A percentile compares a stretch with the other conserved stretches of the same genome.
phyloP scores from a whole-genome alignment of 805 yeast genomes.

The Pichia gijzeniarum region DNA sequence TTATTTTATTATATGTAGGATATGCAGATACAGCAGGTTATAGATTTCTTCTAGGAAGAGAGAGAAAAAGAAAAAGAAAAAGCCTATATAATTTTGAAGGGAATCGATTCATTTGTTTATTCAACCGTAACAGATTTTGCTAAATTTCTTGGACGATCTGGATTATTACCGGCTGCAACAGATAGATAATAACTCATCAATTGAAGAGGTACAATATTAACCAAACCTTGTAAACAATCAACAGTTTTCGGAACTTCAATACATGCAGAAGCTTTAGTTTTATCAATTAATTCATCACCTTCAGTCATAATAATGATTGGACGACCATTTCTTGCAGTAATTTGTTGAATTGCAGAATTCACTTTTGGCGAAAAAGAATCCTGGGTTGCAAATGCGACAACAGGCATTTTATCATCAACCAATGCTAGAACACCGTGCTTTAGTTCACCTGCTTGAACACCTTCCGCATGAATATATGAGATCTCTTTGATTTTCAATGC shows the following conservation, averaged over 20 bases:
- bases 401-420: slow-evolving; percentile 90
- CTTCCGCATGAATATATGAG: slow-evolving; percentile 98
- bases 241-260: slow-evolving; percentile 93
- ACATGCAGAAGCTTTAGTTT: slow-evolving; percentile 54
- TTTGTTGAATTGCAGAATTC: slow-evolving; percentile 93
- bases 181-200: slow-evolving; percentile 97
- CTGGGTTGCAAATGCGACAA: slow-evolving; percentile 92
- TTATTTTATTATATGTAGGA: too few species aligned
- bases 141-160: slow-evolving; percentile 97
- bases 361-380: slow-evolving; percentile 96
- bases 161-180: slow-evolving; percentile 89
- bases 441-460: slow-evolving; percentile 97
- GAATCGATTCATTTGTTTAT: slow-evolving; percentile 29
- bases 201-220: slow-evolving; percentile 92
- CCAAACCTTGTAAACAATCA: slow-evolving; percentile 94
- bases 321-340: slow-evolving; percentile 93
- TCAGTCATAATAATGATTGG: slow-evolving; percentile 89
- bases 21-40: not conserved
- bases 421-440: slow-evolving; percentile 97
- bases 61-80: not conserved
- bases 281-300: slow-evolving; percentile 60
- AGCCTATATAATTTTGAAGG: not conserved
- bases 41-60: not conserved
- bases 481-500: slow-evolving; percentile 97
- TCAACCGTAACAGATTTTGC: slow-evolving; percentile 98